A percentile compares a stretch with the other conserved stretches of the same genome.
Conservation (phyloP, 2,329 filamentous ascomycete species). For the Ceratocystis ficicola region DNA sequence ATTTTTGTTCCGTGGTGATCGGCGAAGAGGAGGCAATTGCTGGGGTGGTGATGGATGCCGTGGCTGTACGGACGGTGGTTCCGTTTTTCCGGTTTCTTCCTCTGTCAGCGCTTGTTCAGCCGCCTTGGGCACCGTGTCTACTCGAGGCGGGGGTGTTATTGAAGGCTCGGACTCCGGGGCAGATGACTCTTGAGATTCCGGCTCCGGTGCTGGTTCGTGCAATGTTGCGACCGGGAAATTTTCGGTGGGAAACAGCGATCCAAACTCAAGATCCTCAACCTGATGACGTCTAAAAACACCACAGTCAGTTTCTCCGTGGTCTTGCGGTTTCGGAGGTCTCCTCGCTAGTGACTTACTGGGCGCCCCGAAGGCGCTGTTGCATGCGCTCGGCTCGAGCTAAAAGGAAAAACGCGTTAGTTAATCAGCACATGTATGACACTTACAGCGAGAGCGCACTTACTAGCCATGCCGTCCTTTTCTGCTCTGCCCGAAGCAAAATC, state of each 20-base stretch:
- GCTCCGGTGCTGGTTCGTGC: background rate
- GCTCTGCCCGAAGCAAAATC: background rate
- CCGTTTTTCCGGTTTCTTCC: background rate
- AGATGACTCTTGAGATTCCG: constrained; percentile 12
- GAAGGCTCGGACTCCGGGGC: background rate
- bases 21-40: background rate
- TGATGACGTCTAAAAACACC: constrained; percentile 37
- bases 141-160: background rate
- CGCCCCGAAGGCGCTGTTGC: constrained; percentile 52
- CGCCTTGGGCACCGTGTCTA: background rate
- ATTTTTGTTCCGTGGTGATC: background rate
- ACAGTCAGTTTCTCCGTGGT: constrained; percentile 19
- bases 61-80: background rate
- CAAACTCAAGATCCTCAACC: constrained; percentile 48
- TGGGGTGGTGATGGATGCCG: background rate
- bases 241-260: constrained; percentile 19
- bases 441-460: constrained; percentile 9
- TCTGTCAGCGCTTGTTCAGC: background rate
- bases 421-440: background rate
- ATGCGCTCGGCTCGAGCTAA: constrained; percentile 49
- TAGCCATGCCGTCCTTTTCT: constrained; percentile 16
- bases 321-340: constrained; percentile 10
- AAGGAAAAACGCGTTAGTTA: background rate
- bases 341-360: constrained; percentile 38
- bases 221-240: constrained; percentile 10